A percentile compares a stretch with the other conserved stretches of the same genome.
phyloP scores from a whole-genome alignment of 495 filamentous ascomycete genomes.

The Hypoxylon rickii region DNA sequence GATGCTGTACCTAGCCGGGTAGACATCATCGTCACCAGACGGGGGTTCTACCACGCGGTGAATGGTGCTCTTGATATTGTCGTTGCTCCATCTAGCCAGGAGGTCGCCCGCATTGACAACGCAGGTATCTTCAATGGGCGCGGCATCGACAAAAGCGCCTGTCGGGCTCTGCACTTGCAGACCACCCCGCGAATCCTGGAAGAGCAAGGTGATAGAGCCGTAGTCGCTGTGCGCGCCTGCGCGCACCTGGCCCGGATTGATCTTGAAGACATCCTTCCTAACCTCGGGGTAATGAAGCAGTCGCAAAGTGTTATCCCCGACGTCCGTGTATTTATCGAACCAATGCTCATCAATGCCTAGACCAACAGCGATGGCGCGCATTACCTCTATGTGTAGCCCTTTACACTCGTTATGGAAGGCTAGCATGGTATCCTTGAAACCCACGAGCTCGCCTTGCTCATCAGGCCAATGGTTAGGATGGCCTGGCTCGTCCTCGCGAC shows the following conservation, averaged over 20 bases:
- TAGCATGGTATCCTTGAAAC: slow-evolving; percentile 74
- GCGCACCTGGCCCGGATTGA: slow-evolving; percentile 74
- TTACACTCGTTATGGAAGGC: slow-evolving; percentile 76
- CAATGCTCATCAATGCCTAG: slow-evolving; percentile 73
- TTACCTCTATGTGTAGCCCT: slow-evolving; percentile 73
- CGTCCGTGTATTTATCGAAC: slow-evolving; percentile 76
- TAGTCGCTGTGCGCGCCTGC: slow-evolving; percentile 91
- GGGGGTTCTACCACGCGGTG: slow-evolving; percentile 91
- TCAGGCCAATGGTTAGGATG: slow-evolving; percentile 83
- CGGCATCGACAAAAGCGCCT: slow-evolving; percentile 80
- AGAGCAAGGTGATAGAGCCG: slow-evolving; percentile 83
- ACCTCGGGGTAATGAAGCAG: slow-evolving; percentile 86
- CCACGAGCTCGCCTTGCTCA: slow-evolving; percentile 62
- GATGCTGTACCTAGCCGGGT: slow-evolving; percentile 70
- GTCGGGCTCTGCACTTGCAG: slow-evolving; percentile 81
- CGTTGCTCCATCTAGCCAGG: slow-evolving; percentile 88
- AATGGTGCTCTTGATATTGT: slow-evolving; percentile 82
- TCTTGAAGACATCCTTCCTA: slow-evolving; percentile 65
- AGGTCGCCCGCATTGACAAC: slow-evolving; percentile 93
- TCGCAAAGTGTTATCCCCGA: slow-evolving; percentile 84
- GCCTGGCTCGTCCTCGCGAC: slow-evolving; percentile 68
- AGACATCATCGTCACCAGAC: slow-evolving; percentile 45
- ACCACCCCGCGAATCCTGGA: slow-evolving; percentile 83
- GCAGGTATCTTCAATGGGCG: slow-evolving; percentile 79
- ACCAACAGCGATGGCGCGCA: slow-evolving; percentile 86